Conservation (phyloP, 2,329 filamentous ascomycete species). For the Trichoderma endophyticum region DNA sequence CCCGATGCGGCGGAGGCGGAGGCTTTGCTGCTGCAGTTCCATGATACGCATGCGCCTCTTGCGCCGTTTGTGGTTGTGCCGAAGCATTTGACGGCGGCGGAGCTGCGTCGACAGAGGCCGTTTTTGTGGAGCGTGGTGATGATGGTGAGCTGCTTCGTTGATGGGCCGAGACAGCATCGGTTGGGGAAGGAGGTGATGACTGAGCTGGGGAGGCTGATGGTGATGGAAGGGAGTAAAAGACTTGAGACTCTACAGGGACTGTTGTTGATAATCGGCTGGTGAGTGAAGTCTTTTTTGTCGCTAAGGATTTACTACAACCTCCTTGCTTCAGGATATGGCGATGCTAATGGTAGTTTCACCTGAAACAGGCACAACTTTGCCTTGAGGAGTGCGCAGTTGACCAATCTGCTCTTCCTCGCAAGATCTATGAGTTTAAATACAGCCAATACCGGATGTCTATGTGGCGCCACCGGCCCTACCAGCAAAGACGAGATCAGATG, state of each 20-base stretch:
- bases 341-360: neutral
- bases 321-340: neutral
- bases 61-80: conserved; percentile 48
- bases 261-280: conserved; percentile 47
- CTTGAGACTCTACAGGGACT: conserved; percentile 48
- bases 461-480: neutral
- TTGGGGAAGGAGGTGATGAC: conserved; percentile 44
- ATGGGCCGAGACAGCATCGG: conserved; percentile 43
- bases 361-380: conserved; percentile 44
- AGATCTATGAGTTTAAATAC: conserved; percentile 45
- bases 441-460: conserved; percentile 25
- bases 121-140: conserved; percentile 51
- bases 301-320: neutral
- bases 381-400: conserved; percentile 48
- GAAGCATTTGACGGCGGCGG: conserved; percentile 32
- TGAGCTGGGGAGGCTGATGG: conserved; percentile 40
- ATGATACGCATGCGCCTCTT: conserved; percentile 32
- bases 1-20: conserved; percentile 42
- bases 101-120: conserved; percentile 39
- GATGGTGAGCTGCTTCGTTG: conserved; percentile 41
- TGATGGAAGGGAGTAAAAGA: conserved; percentile 41
- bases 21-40: conserved; percentile 37
- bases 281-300: conserved; percentile 18
- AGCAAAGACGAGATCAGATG: conserved; percentile 24
- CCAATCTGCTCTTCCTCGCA: conserved; percentile 47